Percentiles rank a stretch among this genome's conserved stretches.
Evolutionary conservation across 352 stramenopile genomes (phyloP).

Genomic region (Phytopythium chamaehyphon): DNA sequence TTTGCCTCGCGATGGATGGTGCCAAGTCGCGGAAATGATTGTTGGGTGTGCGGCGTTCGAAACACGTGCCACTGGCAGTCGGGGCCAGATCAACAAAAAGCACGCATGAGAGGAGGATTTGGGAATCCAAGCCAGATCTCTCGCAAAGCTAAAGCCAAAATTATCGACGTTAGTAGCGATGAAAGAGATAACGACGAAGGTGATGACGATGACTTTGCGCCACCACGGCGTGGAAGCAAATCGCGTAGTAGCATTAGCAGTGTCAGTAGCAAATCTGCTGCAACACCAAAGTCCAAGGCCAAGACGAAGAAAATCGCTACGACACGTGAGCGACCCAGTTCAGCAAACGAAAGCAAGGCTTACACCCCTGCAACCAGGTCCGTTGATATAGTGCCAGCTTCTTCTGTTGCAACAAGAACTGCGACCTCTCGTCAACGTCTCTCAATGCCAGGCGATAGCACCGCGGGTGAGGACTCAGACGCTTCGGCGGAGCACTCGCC

Average conservation of each 20-base stretch:
- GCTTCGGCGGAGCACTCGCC: slow-evolving; percentile 10
- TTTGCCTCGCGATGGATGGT: slow-evolving; percentile 73
- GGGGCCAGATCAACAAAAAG: slow-evolving; percentile 29
- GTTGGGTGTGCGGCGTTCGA: slow-evolving; percentile 76
- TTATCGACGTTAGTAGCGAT: slow-evolving; percentile 14
- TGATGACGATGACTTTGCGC: slow-evolving; percentile 5
- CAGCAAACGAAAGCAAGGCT: background rate
- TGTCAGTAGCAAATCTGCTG: background rate
- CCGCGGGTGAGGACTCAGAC: slow-evolving; percentile 1
- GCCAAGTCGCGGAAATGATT: slow-evolving; percentile 43
- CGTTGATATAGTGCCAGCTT: no score
- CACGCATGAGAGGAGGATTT: background rate
- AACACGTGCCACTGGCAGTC: slow-evolving; percentile 65
- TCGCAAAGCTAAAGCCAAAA: slow-evolving; percentile 1
- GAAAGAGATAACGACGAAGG: slow-evolving; percentile 25
- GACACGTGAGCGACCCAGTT: background rate
- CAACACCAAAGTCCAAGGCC: background rate
- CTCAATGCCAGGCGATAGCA: slow-evolving; percentile 15
- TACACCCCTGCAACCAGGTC: background rate
- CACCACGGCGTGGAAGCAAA: slow-evolving; percentile 1
- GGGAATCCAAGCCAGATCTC: slow-evolving; percentile 1
- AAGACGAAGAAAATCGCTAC: slow-evolving; percentile 1
- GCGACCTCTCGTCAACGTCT: background rate
- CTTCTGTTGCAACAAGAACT: background rate
- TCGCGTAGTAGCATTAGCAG: slow-evolving; percentile 5